Evolutionary conservation across 805 yeast species (phyloP), one percentile per base, ranked within the genome.

Genomic region (Komagataella populi): DNA sequence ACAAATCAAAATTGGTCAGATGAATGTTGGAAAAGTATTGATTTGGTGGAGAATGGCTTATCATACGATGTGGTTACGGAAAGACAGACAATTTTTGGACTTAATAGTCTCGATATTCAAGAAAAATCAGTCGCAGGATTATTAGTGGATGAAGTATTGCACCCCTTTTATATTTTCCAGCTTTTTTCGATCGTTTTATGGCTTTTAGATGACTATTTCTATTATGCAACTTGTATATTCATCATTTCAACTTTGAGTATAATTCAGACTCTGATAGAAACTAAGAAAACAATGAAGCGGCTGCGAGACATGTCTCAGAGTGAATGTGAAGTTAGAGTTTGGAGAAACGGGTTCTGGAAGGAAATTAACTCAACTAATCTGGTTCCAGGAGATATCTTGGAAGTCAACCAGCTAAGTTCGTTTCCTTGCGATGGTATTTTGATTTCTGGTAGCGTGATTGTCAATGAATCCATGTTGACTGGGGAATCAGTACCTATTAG

Each of bases 401-500:
- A 93, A 68, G 80, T 93, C 43, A 82, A 89, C 1, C 77, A 85
- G 0, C 69, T 93, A 52, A 59, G 71, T 3, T 60, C 76, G 1
- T 73, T 91, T 48, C 99, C 99, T 0, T 89, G 96, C 62, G 99
- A 93, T 65, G 84, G 96, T 0, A 65, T 93, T 10, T 70, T 93
- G 49, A 68, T 91, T 17, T 79, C 89, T 39, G 99, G 99, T 50
- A 98, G 90, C 62, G 87, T 96, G 63, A 89, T 93, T 51, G 85
- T 93, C n/a, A 93, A 93, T 64, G 99, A 93, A 63, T 86, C 97
- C 5, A 93, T 93, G 96, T 73, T 93, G 18, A 93, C 99, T 0
- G 99, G 99, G 45, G 99, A 93, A 64, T 88, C 96, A 50, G 97
- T 93, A 1, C 99, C 99, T 0, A 96, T 93, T 2, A 79, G 96